Evolutionary conservation across 805 yeast species (phyloP), one percentile per base, ranked within the genome.

Genomic region (Candida insectorum): DNA sequence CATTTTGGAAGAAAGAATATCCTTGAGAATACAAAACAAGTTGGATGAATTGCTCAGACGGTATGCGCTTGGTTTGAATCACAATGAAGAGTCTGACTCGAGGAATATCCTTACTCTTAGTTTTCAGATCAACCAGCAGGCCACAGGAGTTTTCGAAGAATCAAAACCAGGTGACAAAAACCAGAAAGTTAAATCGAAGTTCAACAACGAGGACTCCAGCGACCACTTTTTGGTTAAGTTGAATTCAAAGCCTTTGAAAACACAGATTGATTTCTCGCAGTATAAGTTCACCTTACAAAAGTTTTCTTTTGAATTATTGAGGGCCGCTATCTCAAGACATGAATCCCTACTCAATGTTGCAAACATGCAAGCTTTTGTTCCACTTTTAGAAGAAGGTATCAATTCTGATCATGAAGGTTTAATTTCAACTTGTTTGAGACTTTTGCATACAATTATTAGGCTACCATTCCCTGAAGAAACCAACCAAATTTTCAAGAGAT

Each of bases 41-140:
- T 61, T 89, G 24, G 87, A 82, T 46, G 96, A 87, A 50, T 62
- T 93, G 25, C 56, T 91, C 44, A 73, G 85, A 54, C 73, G 95
- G 40, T 76, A 81, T 47, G 70, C 95, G 0, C 57, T 76, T n/a
- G 98, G 98, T 19, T 61, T 93, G 36, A 75, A 78, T 44, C 79
- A 73, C 43, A 93, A 91, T 53, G 64, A 62, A 5, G 85, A 79
- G 36, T 57, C 77, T 2, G 61, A 77, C 0, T 56, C 73, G 4
- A 66, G 71, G 16, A 81, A 78, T 13, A 77, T 84, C 28, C 62
- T 91, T 27, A 62, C 77, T 6, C 63, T 91, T 39, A 82, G 95
- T 55, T 81, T 76, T 51, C 89, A 88, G 53, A 63, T 91, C 17
- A 79, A 77, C 49, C 54, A 66, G 18, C 81, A 77, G 42, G 69